Base-by-base conservation (phyloP, 139 green algal species). In the Chlamydomonas sp. region DNA sequence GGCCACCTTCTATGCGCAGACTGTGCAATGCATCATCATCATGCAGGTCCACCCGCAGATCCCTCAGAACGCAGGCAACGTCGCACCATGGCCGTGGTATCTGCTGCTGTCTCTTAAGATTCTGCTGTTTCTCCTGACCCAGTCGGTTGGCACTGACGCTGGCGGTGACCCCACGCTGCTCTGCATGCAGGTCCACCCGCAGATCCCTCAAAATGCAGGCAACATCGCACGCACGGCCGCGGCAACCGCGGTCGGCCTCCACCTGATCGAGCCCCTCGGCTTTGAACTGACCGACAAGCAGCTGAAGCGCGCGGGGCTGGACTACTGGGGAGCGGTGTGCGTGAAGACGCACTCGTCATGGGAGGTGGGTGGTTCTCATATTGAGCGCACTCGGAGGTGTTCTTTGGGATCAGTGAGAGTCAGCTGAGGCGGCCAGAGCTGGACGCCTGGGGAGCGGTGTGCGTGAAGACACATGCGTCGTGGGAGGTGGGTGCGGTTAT, bases 291-390 rank as follows among this genome's bases (percentile, higher is more conserved):
- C 90, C 62, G 77, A 83, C 65, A 81, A 60, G 1, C 88, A 89
- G 73, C 49, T 95, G 59, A 95, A 92, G 74, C 79, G 88, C 2
- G 89, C 90, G 6, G 90, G 90, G 0, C 79, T 96, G 10, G 90
- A 96, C 67, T 96, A 96, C 65, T 96, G 90, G 90, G 63, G 78
- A 1, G 84, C 75, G 20, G 85, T 97, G 0, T 80, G 74, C 5
- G 85, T 96, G 5, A 76, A 79, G 1, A 72, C 92, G 3, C 87
- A 97, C 68, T n/a, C 78, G 2, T 65, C 58, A 31, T 97, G 84
- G 85, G 58, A 82, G n/a, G 78, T 79, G 35, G n/a, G n/a, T n/a
- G n/a, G n/a, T n/a, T n/a, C n/a, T n/a, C n/a, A n/a, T n/a, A n/a
- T n/a, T n/a, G n/a, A n/a, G n/a, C n/a, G n/a, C n/a, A n/a, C n/a